Percentiles rank a stretch among this genome's conserved stretches.
These are phyloP conservation scores for Acacia crassicarpa DNA, from an alignment of 306 rosid species.

Conservation along the genomic window DNA sequence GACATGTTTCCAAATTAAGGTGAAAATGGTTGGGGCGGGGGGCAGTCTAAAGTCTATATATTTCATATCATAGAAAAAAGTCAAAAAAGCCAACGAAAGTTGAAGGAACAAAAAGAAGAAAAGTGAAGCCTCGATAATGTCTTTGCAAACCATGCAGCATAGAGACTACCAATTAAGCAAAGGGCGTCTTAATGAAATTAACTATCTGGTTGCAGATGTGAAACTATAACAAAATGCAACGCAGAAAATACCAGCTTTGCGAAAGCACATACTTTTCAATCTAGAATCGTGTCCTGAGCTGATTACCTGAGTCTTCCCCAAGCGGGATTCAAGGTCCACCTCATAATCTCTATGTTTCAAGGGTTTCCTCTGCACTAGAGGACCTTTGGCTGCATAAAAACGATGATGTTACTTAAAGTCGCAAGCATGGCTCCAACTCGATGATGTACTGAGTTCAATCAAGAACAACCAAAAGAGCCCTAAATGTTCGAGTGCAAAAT, in stretches of 20 bases:
- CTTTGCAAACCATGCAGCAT: neutral
- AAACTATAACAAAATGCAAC: neutral
- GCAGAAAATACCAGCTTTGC: neutral
- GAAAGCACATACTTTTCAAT: neutral
- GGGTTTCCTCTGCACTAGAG: constrained; percentile 88
- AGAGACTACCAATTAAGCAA: neutral
- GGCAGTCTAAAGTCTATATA: neutral
- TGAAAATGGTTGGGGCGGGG: neutral
- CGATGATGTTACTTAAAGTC: constrained; percentile 11
- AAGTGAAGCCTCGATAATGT: neutral
- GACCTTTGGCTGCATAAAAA: constrained; percentile 67
- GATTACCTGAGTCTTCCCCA: constrained; percentile 91
- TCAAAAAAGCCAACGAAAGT: neutral
- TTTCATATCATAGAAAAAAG: neutral
- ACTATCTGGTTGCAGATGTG: neutral
- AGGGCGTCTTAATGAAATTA: neutral
- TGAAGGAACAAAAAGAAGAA: neutral
- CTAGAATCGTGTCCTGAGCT: neutral
- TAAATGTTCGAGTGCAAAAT: neutral
- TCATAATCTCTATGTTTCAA: constrained; percentile 95
- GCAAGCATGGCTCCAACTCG: neutral
- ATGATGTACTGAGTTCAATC: neutral
- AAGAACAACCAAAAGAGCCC: neutral
- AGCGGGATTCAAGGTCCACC: constrained; percentile 92
- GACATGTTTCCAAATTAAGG: neutral